phyloP scores from a whole-genome alignment of 139 green algal species.

The Gonium pectorale region DNA sequence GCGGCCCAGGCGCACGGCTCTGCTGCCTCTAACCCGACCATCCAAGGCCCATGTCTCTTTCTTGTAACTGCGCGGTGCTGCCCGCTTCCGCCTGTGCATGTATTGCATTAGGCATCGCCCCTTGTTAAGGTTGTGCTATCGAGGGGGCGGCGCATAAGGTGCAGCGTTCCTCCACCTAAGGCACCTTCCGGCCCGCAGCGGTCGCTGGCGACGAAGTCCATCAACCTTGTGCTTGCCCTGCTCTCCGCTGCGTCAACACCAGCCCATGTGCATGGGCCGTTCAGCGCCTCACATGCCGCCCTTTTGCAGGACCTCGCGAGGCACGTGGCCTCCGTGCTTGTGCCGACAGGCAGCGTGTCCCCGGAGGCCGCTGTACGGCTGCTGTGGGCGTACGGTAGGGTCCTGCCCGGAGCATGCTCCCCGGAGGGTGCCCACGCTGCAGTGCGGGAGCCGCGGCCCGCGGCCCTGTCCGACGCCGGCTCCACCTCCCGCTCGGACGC shows the following conservation, averaged over 20 bases:
- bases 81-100: too few species aligned
- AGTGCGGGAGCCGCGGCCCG: not conserved
- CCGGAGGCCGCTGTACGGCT: not conserved
- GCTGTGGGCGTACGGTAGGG: slow-evolving; percentile 2
- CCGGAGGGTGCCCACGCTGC: too few species aligned
- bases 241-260: not conserved
- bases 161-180: too few species aligned
- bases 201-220: not conserved
- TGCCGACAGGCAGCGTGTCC: not conserved
- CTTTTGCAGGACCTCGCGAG: not conserved
- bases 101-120: too few species aligned
- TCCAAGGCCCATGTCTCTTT: too few species aligned
- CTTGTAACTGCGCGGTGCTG: too few species aligned
- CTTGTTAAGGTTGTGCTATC: too few species aligned
- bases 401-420: not conserved
- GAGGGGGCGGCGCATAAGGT: too few species aligned
- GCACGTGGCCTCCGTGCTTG: not conserved
- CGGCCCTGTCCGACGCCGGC: not conserved
- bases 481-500: not conserved
- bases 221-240: not conserved
- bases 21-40: too few species aligned
- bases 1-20: too few species aligned
- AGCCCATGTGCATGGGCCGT: not conserved
- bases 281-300: not conserved
- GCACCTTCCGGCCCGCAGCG: too few species aligned